Base-by-base conservation (phyloP, 306 rosid species). In the Phaseolus lunatus region DNA sequence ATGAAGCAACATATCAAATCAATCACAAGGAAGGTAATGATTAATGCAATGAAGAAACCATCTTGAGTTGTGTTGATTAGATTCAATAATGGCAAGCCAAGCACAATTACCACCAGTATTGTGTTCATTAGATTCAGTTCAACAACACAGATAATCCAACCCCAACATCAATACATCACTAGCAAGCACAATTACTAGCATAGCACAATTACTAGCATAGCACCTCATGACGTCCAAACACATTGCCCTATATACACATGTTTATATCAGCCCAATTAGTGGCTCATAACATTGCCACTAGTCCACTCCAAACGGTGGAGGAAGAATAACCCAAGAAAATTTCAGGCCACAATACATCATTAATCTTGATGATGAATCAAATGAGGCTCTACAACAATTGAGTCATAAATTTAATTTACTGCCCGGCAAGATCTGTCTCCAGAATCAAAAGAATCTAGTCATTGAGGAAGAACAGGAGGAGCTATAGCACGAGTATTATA, bases 401-500 rank as follows among this genome's bases (percentile, higher is more conserved):
- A 26, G 54, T 44, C 76, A 41, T 48, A 66, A 56, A 23, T 56
- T 24, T 1, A 23, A 52, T 19, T 52, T 50, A 50, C 23, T n/a
- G 24, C 57, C 57, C 3, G 3, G 58, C 10, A 56, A 56, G 16
- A 52, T 41, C 7, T 65, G 67, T 54, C 73, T 68, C 83, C 50
- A 76, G 78, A 77, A 76, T 53, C 73, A 72, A 52, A 9, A 71
- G 64, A 71, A 61, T 68, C 10, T 37, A 78, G 48, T 90, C 87
- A 92, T 23, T 86, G 88, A 43, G 99, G 97, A 78, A 92, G 91
- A 88, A 89, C 96, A 0, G 99, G 99, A 77, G 98, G 99, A 63
- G 96, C 89, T 76, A 96, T 88, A 43, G 84, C 68, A 14, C 98
- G 96, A n/a, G 99, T 92, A 79, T 96, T 96, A 54, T 91, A 96